phyloP scores from a whole-genome alignment of 2,329 filamentous ascomycete species.

The Sporothrix euskadiensis region DNA sequence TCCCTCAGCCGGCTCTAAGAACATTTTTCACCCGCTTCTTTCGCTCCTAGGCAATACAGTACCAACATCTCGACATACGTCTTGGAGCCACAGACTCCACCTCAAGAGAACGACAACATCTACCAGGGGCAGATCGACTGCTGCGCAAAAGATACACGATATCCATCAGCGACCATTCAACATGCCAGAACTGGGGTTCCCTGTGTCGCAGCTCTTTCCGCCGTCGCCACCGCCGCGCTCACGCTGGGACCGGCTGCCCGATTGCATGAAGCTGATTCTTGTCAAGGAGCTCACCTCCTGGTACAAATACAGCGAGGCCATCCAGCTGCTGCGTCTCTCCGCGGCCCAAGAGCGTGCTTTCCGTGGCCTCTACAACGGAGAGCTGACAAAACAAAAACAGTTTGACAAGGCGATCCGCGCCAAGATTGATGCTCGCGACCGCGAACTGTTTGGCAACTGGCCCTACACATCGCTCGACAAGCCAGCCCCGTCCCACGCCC shows the following conservation, averaged over 20 bases:
- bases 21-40: neutral
- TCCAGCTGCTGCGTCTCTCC: constrained; percentile 24
- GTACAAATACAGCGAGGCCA: constrained; percentile 15
- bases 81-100: neutral
- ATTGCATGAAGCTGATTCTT: constrained; percentile 31
- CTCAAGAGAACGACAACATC: neutral
- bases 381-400: neutral
- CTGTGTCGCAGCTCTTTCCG: neutral
- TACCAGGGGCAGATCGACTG: neutral
- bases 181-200: neutral
- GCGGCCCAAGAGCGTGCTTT: constrained; percentile 20
- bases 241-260: constrained; percentile 21
- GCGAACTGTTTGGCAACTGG: neutral
- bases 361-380: constrained; percentile 23
- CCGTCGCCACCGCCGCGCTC: neutral
- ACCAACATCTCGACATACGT: neutral
- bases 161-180: neutral
- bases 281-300: constrained; percentile 29
- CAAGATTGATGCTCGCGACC: neutral
- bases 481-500: neutral
- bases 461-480: constrained; percentile 2
- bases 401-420: neutral
- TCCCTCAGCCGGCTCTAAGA: neutral
- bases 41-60: neutral
- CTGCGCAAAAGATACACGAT: neutral